Base-by-base conservation (phyloP, 805 yeast genomes). In the Starmerella geochares region DNA sequence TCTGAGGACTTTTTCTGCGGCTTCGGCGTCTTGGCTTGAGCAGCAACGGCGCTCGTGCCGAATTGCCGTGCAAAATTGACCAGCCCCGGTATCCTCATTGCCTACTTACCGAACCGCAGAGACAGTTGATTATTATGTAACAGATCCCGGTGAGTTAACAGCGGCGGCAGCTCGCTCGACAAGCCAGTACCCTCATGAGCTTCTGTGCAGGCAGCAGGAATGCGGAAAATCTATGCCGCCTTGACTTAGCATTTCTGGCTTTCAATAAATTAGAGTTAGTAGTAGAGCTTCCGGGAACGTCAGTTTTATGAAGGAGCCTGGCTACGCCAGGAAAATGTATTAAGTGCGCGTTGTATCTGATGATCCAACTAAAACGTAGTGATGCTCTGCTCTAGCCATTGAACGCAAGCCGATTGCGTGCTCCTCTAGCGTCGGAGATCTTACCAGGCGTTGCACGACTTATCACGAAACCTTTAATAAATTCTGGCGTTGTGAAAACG, bases 1-100 rank as follows among this genome's bases (percentile, higher is more conserved):
- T 54, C 48, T 1, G 54, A 38, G 2, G 53, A 44, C 19, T 47
- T 47, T 23, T 43, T 47, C 28, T 9, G 47, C 10, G 40, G 36
- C 33, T 48, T 48, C 20, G 19, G 37, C 9, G 50, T 19, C 29
- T 40, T 41, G 16, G 23, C 24, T 23, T 25, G 44, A 4, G 33
- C 23, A 8, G 5, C n/a, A 3, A 9, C 16, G 4, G 33, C 23
- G n/a, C 33, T 4, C 1, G 44, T 16, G 3, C 16, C 5, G 33
- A 40, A 40, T 25, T 27, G 44, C 16, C 44, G 23, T 3, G 13
- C 33, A 5, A 40, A 27, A n/a, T 23, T 10, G 5, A 27, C 23
- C 32, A 40, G 33, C 13, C n/a, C 20, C 29, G 21, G 7, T 9
- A n/a, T 10, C 14, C 28, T 14, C 41, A 37, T 21, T 3, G 4